Evolutionary conservation across 2,329 filamentous ascomycete genomes (phyloP).

Genomic region (Gremmenia infestans): DNA sequence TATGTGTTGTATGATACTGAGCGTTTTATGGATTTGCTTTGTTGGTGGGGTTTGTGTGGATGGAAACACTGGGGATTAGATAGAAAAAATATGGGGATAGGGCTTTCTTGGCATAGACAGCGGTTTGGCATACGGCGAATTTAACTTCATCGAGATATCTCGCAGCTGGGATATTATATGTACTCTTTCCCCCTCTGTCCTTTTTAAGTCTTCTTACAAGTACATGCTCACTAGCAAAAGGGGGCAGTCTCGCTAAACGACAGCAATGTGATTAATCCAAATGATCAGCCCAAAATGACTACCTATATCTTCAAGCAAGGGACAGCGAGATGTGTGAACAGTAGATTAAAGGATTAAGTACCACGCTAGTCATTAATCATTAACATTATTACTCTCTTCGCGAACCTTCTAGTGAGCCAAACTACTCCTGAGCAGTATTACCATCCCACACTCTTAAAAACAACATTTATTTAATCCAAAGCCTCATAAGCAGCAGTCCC

Average conservation of each 20-base stretch:
- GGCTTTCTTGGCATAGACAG: slow-evolving; percentile 4
- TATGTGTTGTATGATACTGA: not conserved
- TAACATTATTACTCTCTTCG: too few relatives aligned
- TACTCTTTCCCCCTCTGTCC: too few relatives aligned
- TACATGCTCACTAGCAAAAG: too few relatives aligned
- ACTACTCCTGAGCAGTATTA: too few relatives aligned
- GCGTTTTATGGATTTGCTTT: not conserved
- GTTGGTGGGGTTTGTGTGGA: not conserved
- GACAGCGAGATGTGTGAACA: too few relatives aligned
- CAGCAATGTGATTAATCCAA: too few relatives aligned
- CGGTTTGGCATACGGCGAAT: slow-evolving; percentile 4
- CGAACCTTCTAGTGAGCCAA: too few relatives aligned
- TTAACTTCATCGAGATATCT: not conserved
- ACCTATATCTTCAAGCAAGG: too few relatives aligned
- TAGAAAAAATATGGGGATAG: not conserved
- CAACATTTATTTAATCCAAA: not conserved
- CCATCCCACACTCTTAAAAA: not conserved
- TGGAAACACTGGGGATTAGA: not conserved
- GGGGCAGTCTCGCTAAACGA: too few relatives aligned
- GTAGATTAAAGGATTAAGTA: not conserved
- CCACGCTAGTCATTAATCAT: not conserved
- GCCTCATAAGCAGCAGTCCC: slow-evolving; percentile 18
- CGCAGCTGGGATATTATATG: too few relatives aligned
- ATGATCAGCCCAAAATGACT: too few relatives aligned
- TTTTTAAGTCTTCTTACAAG: too few relatives aligned